Percentiles rank a stretch among this genome's conserved stretches.
phyloP scores from a whole-genome alignment of 768 basidiomycete species.

The Candolleomyces aberdarensis region DNA sequence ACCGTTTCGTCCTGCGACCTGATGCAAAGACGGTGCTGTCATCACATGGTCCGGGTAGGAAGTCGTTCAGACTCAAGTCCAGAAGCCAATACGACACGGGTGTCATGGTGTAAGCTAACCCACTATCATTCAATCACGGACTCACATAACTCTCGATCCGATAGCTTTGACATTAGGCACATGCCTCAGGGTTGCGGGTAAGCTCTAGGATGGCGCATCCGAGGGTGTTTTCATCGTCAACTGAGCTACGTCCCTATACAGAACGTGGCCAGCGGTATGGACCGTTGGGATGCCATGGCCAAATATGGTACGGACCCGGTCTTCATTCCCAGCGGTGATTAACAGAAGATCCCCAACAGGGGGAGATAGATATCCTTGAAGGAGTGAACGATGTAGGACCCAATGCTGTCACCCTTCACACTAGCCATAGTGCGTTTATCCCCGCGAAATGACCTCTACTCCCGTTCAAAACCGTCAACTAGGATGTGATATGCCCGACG shows the following conservation, averaged over 20 bases:
- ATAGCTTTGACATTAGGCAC: slow-evolving; percentile 38
- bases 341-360: slow-evolving; percentile 23
- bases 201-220: slow-evolving; percentile 13
- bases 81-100: slow-evolving; percentile 49
- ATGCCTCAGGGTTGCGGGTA: slow-evolving; percentile 59
- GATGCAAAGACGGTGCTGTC: slow-evolving; percentile 40
- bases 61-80: slow-evolving; percentile 49
- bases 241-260: slow-evolving; percentile 7
- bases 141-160: slow-evolving; percentile 5
- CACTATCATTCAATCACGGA: slow-evolving; percentile 17
- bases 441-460: neutral
- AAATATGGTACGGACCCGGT: slow-evolving; percentile 19
- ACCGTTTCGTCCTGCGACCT: slow-evolving; percentile 44
- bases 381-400: slow-evolving; percentile 55
- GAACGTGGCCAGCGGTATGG: slow-evolving; percentile 49
- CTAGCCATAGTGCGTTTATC: slow-evolving; percentile 33
- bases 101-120: slow-evolving; percentile 43
- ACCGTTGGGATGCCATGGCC: slow-evolving; percentile 34
- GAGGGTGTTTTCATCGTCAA: neutral
- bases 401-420: slow-evolving; percentile 57
- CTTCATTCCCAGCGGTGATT: slow-evolving; percentile 12
- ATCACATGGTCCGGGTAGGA: slow-evolving; percentile 43
- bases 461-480: neutral
- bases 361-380: slow-evolving; percentile 53
- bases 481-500: slow-evolving; percentile 55